Evolutionary conservation across 2,329 filamentous ascomycete species (phyloP).

Genomic region (Neopestalotiopsis sp.): DNA sequence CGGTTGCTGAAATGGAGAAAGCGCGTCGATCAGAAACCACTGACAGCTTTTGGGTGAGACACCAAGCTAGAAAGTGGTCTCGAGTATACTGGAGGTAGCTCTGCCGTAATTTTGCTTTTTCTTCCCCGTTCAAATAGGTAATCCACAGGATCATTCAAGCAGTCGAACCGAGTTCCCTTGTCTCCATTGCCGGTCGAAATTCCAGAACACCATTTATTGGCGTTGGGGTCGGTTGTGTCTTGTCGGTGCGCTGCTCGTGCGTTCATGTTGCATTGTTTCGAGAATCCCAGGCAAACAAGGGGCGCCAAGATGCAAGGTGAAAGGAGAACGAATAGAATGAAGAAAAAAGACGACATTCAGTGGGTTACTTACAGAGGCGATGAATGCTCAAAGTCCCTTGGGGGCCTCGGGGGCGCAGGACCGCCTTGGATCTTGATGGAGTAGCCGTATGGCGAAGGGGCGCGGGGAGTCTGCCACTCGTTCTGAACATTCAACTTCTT

Average conservation of each 20-base stretch:
- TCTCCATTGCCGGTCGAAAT: neutral
- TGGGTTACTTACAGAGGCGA: neutral
- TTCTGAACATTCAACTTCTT: slow-evolving; percentile 32
- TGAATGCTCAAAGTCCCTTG: slow-evolving; percentile 11
- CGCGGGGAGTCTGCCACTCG: slow-evolving; percentile 36
- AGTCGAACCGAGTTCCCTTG: neutral
- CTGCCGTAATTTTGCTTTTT: no score
- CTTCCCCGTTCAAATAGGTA: neutral
- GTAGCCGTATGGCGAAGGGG: slow-evolving; percentile 22
- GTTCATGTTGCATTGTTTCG: slow-evolving; percentile 10
- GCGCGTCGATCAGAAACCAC: neutral
- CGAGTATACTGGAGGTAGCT: no score
- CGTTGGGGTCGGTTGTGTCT: neutral
- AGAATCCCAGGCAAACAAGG: neutral
- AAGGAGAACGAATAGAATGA: neutral
- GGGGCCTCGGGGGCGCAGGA: slow-evolving; percentile 16
- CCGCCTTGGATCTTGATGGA: slow-evolving; percentile 25
- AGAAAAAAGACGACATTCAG: no score
- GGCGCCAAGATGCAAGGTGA: slow-evolving; percentile 3
- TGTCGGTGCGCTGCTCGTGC: slow-evolving; percentile 9
- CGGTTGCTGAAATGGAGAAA: neutral
- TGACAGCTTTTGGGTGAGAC: neutral
- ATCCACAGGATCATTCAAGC: neutral
- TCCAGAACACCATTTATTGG: neutral
- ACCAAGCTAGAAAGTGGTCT: no score